Evolutionary conservation across 306 rosid genomes (phyloP), one percentile per base, ranked within the genome.

Genomic region (Clitoria ternatea): DNA sequence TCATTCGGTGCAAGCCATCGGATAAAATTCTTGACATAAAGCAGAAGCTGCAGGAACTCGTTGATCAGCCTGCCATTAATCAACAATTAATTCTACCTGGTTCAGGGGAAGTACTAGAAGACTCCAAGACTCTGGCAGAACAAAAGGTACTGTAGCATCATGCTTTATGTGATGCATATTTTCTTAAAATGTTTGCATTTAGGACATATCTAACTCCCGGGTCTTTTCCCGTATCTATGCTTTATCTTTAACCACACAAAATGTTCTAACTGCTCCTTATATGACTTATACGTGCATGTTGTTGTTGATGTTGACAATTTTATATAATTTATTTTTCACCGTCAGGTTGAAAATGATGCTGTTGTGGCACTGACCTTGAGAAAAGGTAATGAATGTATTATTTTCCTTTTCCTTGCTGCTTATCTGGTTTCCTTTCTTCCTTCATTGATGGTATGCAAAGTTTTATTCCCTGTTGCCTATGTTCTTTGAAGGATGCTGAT

Each of bases 1-100:
- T 93, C 82, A 93, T 90, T 80, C 86, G 85, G 82, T 90, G 97
- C 75, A 92, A 93, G 77, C 94, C 97, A 68, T 86, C 93, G 32
- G 96, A 93, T 76, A 87, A 87, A 69, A 67, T 77, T 81, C 80
- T 88, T 69, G 90, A 84, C 65, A 81, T 90, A 69, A 93, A 90
- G 83, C 90, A 84, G 85, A 93, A 93, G 81, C 80, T 93, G 77
- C 80, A 85, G 19, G 83, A 81, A 50, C 89, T 93, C 57, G 32
- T 80, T 66, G 97, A 93, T 32, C 87, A 85, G 53, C 88, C 88
- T 1, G 81, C 69, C 19, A 73, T 77, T 62, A 79, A 92, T 77
- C 98, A 92, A 82, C 86, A 83, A 36, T 76, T 92, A 69, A 76
- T 84, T 70, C 78, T 92, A 24, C 83, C 79, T 79, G 88, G 69